A percentile compares a stretch with the other conserved stretches of the same genome.
phyloP scores from a whole-genome alignment of 2,329 filamentous ascomycete genomes.

The Fusarium sp. region DNA sequence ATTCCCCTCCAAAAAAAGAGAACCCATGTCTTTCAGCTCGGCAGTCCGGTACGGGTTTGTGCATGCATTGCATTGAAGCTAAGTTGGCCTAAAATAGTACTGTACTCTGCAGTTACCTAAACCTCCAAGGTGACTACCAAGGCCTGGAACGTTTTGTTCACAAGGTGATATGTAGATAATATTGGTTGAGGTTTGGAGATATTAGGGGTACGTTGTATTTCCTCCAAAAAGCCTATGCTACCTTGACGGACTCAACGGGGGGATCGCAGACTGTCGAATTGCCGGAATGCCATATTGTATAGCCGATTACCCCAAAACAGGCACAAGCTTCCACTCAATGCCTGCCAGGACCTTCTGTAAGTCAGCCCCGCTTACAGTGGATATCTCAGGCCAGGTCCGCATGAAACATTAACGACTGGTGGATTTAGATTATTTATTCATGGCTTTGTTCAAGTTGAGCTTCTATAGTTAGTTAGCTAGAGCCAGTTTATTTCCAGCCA shows the following conservation, averaged over 20 bases:
- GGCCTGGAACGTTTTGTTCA: slow-evolving; percentile 12
- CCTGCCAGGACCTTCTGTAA: slow-evolving; percentile 23
- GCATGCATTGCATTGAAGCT: slow-evolving; percentile 13
- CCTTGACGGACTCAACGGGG: slow-evolving; percentile 8
- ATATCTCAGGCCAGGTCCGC: not conserved
- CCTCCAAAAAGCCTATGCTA: slow-evolving; percentile 12
- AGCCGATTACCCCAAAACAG: slow-evolving; percentile 8
- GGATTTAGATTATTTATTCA: too few species aligned
- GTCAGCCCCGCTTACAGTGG: slow-evolving; percentile 21
- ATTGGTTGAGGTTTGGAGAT: not conserved
- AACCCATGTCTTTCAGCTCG: slow-evolving; percentile 25
- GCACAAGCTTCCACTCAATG: slow-evolving; percentile 25
- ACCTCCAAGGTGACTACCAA: not conserved
- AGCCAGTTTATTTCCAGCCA: not conserved
- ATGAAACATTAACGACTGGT: slow-evolving; percentile 9
- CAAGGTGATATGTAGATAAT: not conserved
- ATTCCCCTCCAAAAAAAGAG: slow-evolving; percentile 20
- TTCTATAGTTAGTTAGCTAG: slow-evolving; percentile 3
- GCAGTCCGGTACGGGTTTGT: slow-evolving; percentile 15
- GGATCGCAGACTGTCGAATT: not conserved
- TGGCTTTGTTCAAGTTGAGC: not conserved
- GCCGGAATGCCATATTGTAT: slow-evolving; percentile 26
- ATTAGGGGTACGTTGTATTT: slow-evolving; percentile 32
- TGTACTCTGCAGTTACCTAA: not conserved
- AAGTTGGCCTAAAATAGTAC: slow-evolving; percentile 25